Evolutionary conservation across 192 early-diverging fungal genomes (phyloP).

Genomic region (Funneliformis mosseae): DNA sequence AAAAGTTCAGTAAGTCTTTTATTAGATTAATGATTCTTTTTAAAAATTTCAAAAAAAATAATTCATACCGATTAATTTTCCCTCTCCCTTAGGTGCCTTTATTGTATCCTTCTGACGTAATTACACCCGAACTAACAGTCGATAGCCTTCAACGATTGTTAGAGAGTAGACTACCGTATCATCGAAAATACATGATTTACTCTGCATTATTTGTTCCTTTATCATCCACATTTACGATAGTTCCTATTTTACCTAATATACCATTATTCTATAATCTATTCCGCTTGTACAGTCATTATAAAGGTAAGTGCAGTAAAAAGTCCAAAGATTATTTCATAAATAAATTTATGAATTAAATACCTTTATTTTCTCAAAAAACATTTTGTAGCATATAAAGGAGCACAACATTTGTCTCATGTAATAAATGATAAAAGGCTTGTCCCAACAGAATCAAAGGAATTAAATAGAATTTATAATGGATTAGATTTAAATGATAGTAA

Average conservation of each 20-base stretch:
- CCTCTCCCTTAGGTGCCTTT: slow-evolving; percentile 43
- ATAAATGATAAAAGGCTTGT: slow-evolving; percentile 11
- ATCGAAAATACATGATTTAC: slow-evolving; percentile 69
- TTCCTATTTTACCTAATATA: slow-evolving; percentile 77
- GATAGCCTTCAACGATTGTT: slow-evolving; percentile 51
- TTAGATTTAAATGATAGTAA: slow-evolving; percentile 16
- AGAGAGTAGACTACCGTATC: slow-evolving; percentile 61
- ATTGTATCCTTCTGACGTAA: slow-evolving; percentile 55
- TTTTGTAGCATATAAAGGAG: slow-evolving; percentile 29
- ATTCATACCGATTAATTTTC: neutral
- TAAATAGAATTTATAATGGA: slow-evolving; percentile 21
- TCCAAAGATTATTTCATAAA: too few species aligned
- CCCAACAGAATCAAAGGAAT: neutral
- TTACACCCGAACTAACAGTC: slow-evolving; percentile 42
- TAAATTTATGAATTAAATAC: too few species aligned
- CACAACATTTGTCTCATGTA: slow-evolving; percentile 28
- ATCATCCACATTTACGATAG: slow-evolving; percentile 66
- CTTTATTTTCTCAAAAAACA: too few species aligned
- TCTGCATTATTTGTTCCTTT: slow-evolving; percentile 70
- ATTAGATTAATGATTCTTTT: neutral
- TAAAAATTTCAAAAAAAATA: neutral
- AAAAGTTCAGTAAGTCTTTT: slow-evolving; percentile 13
- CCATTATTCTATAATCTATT: slow-evolving; percentile 79
- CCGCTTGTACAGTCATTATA: slow-evolving; percentile 79
- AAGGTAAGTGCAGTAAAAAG: slow-evolving; percentile 60